Conservation (phyloP, 2,329 filamentous ascomycete genomes). For the Penicillium sp. region DNA sequence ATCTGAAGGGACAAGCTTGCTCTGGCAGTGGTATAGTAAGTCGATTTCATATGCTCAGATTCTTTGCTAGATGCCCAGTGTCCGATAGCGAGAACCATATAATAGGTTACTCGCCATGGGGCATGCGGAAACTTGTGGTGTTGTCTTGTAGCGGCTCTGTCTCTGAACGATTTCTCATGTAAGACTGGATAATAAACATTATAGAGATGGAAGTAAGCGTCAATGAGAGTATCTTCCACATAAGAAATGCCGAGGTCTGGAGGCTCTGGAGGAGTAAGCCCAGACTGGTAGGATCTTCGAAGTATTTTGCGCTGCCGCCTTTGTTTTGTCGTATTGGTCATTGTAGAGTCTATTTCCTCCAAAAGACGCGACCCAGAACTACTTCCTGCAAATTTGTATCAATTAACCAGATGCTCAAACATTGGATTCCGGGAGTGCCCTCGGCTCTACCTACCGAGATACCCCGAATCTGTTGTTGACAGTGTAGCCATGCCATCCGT, state of each 20-base stretch:
- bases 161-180: slow-evolving; percentile 33
- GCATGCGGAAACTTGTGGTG: slow-evolving; percentile 15
- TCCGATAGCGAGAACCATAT: slow-evolving; percentile 32
- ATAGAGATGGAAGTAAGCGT: slow-evolving; percentile 33
- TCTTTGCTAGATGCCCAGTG: slow-evolving; percentile 21
- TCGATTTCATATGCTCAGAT: slow-evolving; percentile 10
- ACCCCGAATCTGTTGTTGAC: slow-evolving; percentile 7
- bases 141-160: slow-evolving; percentile 15
- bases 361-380: slow-evolving; percentile 10
- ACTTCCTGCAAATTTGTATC: background rate
- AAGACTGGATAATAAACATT: slow-evolving; percentile 32
- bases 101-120: slow-evolving; percentile 30
- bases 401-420: too few relatives aligned
- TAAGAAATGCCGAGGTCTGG: background rate
- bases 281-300: background rate
- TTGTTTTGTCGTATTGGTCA: background rate
- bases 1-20: slow-evolving; percentile 31
- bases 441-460: slow-evolving; percentile 1
- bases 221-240: slow-evolving; percentile 16
- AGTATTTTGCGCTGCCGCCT: background rate
- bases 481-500: slow-evolving; percentile 12
- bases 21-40: slow-evolving; percentile 25
- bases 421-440: too few relatives aligned
- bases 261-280: background rate
- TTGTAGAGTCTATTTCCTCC: slow-evolving; percentile 7